Base-by-base conservation (phyloP, 192 early-diverging fungal genomes). In the Coemansia sp. region DNA sequence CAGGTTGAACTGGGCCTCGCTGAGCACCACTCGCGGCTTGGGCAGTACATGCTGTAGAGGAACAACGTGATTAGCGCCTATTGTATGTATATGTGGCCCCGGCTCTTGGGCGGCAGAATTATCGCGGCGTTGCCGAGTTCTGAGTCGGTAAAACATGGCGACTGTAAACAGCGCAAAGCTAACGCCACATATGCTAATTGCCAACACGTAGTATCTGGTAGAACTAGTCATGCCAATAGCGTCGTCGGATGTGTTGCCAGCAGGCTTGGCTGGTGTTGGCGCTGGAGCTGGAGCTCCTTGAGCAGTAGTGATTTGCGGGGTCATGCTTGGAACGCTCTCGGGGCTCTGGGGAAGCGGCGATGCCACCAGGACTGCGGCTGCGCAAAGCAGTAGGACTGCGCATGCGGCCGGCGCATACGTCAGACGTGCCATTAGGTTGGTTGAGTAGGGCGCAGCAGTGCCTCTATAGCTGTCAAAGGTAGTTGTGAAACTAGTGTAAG, bases 1-100 rank as follows among this genome's bases (percentile, higher is more conserved):
- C 69, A 71, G 22, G 49, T 75, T 66, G 40, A 80, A 80, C 40
- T 80, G 78, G 18, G 59, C 67, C 55, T 69, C 38, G 40, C 56
- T 72, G 27, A 80, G 52, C 10, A 71, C 78, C 41, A 68, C 47
- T 44, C 24, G 61, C 59, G 62, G 40, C 20, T 63, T 71, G 27
- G 43, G 39, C 11, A 40, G 61, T 3, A 37, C 27, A 9, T 45
- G 58, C 9, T 53, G 45, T 37, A 61, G 34, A 6, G 34, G 29
- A 32, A 56, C 16, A 12, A n/a, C 29, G 29, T 30, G 53, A 29
- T 29, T 30, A 56, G 53, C 29, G 29, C 53, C 53, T 15, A 47
- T 18, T n/a, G n/a, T n/a, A 20, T n/a, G 3, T 6, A 20, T 9
- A 2, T 47, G 45, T 8, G n/a, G 45, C 18, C 18, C 29, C 22